Evolutionary conservation across 2,329 filamentous ascomycete species (phyloP), one percentile per base, ranked within the genome.

Genomic region (Diaporthe ilicicola): DNA sequence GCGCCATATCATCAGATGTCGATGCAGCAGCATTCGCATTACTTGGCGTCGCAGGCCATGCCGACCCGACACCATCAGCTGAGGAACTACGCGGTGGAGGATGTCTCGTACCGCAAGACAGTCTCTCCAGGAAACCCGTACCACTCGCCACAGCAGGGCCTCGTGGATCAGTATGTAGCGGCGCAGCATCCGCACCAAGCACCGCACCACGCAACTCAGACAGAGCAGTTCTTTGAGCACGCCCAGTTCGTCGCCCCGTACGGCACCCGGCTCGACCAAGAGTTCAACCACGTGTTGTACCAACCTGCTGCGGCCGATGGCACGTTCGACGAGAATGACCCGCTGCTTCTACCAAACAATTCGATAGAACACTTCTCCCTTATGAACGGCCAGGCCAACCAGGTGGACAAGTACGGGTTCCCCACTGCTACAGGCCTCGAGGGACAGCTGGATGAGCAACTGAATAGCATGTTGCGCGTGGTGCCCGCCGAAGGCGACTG

Each of bases 51-150:
- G 24, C 82, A 82, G 54, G 76, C 75, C 67, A 70, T 75, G 27
- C 75, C 78, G 32, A 72, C 77, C 56, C 75, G 75, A 61, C 75
- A 76, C 64, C 72, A 73, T 37, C 74, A 73, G 32, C 72, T 75
- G 62, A 74, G 73, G 37, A 59, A 29, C 22, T 73, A 61, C 24
- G 39, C 56, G 50, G 75, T 78, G 42, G 78, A 80, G 70, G 78
- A 81, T 61, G 73, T 78, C 55, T 68, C 80, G 32, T 76, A 79
- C 72, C 77, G 77, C 72, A 79, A 77, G 65, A 79, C 81, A n/a
- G 76, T 76, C 27, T 82, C 79, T 12, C 79, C 80, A 1, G 76
- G 75, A 50, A 75, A 76, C 65, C 72, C 73, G 3, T 78, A 73
- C 54, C 64, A 62, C n/a, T 61, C 67, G 24, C 53, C 70, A 12